A percentile compares a stretch with the other conserved stretches of the same genome.
Conservation (phyloP, 2,329 filamentous ascomycete genomes). For the Exophiala calicioides region DNA sequence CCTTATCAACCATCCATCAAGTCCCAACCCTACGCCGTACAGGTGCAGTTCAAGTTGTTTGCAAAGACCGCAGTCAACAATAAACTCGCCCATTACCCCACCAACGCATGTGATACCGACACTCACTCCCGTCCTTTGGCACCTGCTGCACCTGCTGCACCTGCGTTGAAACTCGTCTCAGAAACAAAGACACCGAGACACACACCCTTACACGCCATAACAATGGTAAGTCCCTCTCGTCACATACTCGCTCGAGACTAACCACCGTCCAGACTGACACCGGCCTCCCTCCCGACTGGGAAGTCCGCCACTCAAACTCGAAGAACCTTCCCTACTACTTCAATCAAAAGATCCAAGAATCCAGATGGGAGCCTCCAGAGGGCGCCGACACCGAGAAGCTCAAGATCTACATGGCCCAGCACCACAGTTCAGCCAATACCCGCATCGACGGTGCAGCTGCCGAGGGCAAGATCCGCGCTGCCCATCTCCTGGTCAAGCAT, state of each 20-base stretch:
- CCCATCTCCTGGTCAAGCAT: conserved; percentile 94
- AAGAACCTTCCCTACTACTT: conserved; percentile 99
- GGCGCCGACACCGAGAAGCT: conserved; percentile 89
- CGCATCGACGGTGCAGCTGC: conserved; percentile 41
- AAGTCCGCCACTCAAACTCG: conserved; percentile 96
- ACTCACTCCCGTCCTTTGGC: no score
- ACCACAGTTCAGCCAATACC: conserved; percentile 67
- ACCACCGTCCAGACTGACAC: conserved; percentile 57
- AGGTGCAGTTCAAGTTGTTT: no score
- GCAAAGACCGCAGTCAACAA: no score
- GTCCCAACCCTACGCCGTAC: no score
- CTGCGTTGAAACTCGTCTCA: no score
- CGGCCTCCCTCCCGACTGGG: conserved; percentile 84
- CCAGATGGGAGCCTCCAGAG: conserved; percentile 89
- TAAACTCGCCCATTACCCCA: no score
- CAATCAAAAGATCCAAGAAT: conserved; percentile 81
- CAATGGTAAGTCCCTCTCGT: no score
- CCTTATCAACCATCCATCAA: no score
- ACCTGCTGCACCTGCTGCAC: no score
- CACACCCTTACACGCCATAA: no score
- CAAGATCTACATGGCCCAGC: conserved; percentile 87
- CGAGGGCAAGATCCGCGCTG: conserved; percentile 86
- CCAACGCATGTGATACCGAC: no score
- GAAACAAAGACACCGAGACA: no score
- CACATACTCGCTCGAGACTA: conserved; percentile 4